Evolutionary conservation across 2,329 filamentous ascomycete genomes (phyloP), one percentile per base, ranked within the genome.

Genomic region (Sclerotinia borealis): DNA sequence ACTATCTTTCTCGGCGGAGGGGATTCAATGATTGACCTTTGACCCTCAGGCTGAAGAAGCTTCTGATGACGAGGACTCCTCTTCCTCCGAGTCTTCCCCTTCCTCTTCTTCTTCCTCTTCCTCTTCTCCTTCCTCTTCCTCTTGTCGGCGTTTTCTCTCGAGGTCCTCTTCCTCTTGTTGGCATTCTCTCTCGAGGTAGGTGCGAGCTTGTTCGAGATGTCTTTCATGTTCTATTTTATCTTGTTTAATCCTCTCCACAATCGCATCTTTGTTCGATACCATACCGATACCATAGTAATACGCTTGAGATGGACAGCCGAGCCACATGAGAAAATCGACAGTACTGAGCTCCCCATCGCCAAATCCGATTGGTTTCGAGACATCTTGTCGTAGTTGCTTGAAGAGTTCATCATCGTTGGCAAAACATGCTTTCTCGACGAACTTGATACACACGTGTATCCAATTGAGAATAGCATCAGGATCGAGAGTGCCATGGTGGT

Each of bases 401-500:
- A 27, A 7, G 4, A 60, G 22, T n/a, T 60, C 58, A 37, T 37
- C 43, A 17, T 19, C 11, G n/a, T 58, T 58, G 8, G 29, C 27
- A 34, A 60, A 37, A 22, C 22, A 36, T 11, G 58, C 58, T 1
- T 27, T 60, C 39, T 50, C 36, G 2, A 69, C 62, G 10, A 72
- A 59, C 7, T 66, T 69, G 1, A 63, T n/a, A n/a, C 62, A 52
- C 2, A 64, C 43, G 9, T 56, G 50, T 13, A 68, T 49, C 71
- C 71, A 72, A n/a, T 59, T 64, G 1, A 27, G 22, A 13, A 73
- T 58, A 2, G 58, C 61, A 6, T 61, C 59, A 0, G 55, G 45
- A 48, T 69, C 69, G 3, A 72, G 48, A 0, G 65, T 67, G 1
- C 69, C 69, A 34, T 67, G 65, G 51, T 73, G 70, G 25, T 70